Evolutionary conservation across 1,284 basidiomycete genomes (phyloP), one percentile per base, ranked within the genome.

Genomic region (Puccinia triticina): DNA sequence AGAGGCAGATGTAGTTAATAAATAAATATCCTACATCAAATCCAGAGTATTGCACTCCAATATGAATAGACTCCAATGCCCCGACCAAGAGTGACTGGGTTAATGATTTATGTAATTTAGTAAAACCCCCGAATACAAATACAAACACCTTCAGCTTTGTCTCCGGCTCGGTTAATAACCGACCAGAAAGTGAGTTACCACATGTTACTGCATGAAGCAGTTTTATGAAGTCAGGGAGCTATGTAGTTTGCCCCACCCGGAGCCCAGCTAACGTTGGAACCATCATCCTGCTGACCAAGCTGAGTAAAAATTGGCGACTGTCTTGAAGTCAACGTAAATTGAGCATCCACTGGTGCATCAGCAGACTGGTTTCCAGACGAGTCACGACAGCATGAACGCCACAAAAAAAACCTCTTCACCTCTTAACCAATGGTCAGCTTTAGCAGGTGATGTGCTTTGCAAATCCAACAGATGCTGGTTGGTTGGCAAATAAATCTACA

Each of bases 81-180:
- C 48, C 26, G n/a, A 26, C 21, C 48, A 50, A 50, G 48, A 50
- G 8, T 50, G 2, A 50, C 14, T 21, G 48, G 48, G 48, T 16
- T 50, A 66, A 21, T 1, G 10, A 18, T 18, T 69, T 69, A 69
- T 48, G 66, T 48, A 69, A 46, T 37, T 48, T 10, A 69, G 66
- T 48, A 23, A 69, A 46, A 69, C 46, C 66, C 40, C 66, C 66
- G 66, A 48, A 50, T 14, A 50, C 18, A 21, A 16, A n/a, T 26
- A 48, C 64, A 69, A 23, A 29, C 43, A 46, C 23, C 48, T 26
- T 26, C n/a, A 48, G 43, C 66, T 69, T 69, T 46, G 32, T 69
- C 66, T 69, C 43, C 66, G 66, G 23, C 66, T 69, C 66, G 66
- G 43, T 69, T 69, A 69, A 46, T 69, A 69, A 69, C 66, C 66